These are phyloP conservation scores for Niebla homalea DNA, from an alignment of 495 filamentous ascomycete genomes.

Conservation along the genomic window DNA sequence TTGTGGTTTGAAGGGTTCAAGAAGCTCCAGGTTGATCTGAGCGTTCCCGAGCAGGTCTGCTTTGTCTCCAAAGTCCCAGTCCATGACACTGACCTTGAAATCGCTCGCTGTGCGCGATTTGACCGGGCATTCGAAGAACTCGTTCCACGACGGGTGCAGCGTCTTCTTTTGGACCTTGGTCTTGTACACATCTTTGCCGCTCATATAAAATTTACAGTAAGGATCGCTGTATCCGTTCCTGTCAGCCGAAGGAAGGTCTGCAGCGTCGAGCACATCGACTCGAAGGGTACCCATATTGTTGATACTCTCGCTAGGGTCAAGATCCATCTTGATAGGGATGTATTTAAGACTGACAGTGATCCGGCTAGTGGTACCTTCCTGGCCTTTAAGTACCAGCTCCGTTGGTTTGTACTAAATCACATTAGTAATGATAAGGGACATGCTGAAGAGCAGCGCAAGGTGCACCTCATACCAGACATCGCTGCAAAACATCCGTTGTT, in stretches of 20 bases:
- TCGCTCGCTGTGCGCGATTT: conserved; percentile 73
- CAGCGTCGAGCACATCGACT: conserved; percentile 79
- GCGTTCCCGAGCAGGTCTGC: conserved; percentile 72
- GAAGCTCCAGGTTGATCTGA: conserved; percentile 60
- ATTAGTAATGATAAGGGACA: conserved; percentile 8
- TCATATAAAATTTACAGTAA: conserved; percentile 86
- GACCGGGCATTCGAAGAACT: conserved; percentile 75
- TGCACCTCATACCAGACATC: conserved; percentile 54
- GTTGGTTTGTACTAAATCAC: conserved; percentile 69
- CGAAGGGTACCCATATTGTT: conserved; percentile 94
- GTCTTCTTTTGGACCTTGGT: conserved; percentile 95
- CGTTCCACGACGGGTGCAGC: conserved; percentile 86
- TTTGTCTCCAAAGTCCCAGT: conserved; percentile 91
- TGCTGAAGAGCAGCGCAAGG: not conserved
- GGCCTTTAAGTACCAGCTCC: conserved; percentile 58
- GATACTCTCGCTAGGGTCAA: conserved; percentile 90
- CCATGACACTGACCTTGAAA: conserved; percentile 73
- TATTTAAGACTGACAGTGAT: conserved; percentile 88
- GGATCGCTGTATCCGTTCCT: conserved; percentile 94
- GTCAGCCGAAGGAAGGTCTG: conserved; percentile 80
- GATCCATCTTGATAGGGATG: conserved; percentile 81
- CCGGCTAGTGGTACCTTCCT: conserved; percentile 62
- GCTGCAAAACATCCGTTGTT: conserved; percentile 73
- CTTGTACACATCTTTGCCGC: conserved; percentile 78
- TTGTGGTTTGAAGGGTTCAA: conserved; percentile 73